Evolutionary conservation across 805 yeast genomes (phyloP), one percentile per base, ranked within the genome.

Genomic region (Clavispora phyllophila): DNA sequence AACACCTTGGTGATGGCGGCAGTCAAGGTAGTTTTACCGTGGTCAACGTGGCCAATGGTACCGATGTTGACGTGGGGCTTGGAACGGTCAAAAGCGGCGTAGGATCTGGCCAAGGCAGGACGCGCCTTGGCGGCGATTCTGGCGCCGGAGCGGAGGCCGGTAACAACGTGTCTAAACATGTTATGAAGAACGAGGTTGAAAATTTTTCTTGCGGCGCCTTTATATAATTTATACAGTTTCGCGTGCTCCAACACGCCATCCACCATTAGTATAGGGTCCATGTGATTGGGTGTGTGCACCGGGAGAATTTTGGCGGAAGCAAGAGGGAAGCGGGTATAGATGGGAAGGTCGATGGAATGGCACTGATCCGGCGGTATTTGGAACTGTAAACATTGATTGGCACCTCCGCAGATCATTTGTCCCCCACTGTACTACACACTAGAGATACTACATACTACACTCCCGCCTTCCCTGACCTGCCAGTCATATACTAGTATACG

Each of bases 21-120:
- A 47, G 99, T 93, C 63, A 91, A 78, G 43, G 98, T 90, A 58
- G 98, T 90, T 74, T 91, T 91, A 70, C 99, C 99, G 72, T 91
- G 98, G 75, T 91, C 99, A 54, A 91, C 98, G 69, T 91, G 98
- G 55, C 98, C 98, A 66, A 91, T 91, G 65, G 98, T 91, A 74
- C 98, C 99, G 57, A 91, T 79, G 73, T 91, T 91, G 56, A 91
- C 83, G 66, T 91, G 98, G 39, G 98, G 98, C 76, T 93, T 93
- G 56, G 89, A 76, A 75, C 99, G 91, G 69, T 85, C 86, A 65
- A 91, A 93, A 39, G 91, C 78, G 49, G 95, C 95, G 51, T 69
- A 69, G 13, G 58, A 37, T 62, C 74, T 66, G 49, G 53, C 49
- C 26, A 63, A 50, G 37, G 62, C 43, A 26, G 66, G 62, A 46